A percentile compares a stretch with the other conserved stretches of the same genome.
Evolutionary conservation across 352 stramenopile genomes (phyloP).

Genomic region (Globisporangium cylindrosporum): DNA sequence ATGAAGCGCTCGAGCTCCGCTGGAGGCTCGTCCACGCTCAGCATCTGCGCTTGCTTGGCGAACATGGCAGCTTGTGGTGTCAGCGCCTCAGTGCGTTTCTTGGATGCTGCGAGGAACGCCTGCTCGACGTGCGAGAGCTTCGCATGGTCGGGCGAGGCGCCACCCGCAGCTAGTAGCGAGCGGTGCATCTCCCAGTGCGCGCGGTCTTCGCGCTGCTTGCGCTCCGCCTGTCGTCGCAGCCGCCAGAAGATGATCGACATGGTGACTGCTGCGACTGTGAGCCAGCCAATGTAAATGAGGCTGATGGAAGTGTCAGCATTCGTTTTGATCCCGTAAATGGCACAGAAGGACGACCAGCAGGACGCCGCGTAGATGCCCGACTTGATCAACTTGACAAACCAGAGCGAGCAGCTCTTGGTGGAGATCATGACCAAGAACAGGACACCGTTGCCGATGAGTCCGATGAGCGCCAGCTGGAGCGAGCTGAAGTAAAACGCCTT

Average conservation of each 20-base stretch:
- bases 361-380: constrained; percentile 53
- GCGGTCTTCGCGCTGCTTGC: constrained; percentile 11
- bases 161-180: constrained; percentile 7
- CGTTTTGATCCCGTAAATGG: constrained; percentile 36
- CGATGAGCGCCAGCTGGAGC: constrained; percentile 31
- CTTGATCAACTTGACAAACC: constrained; percentile 57
- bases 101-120: constrained; percentile 5
- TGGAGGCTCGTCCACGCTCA: constrained; percentile 11
- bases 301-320: constrained; percentile 30
- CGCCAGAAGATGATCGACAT: constrained; percentile 21
- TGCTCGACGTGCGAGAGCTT: constrained; percentile 11
- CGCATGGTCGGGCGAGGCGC: not conserved
- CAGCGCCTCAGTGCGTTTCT: not conserved
- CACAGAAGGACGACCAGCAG: constrained; percentile 48
- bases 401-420: constrained; percentile 49
- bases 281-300: constrained; percentile 60
- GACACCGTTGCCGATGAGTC: constrained; percentile 32
- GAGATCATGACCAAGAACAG: constrained; percentile 36
- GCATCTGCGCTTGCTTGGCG: not conserved
- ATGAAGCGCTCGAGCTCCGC: constrained; percentile 20
- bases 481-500: constrained; percentile 50
- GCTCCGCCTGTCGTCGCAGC: constrained; percentile 19
- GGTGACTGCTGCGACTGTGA: constrained; percentile 32
- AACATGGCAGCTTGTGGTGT: constrained; percentile 12
- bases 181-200: constrained; percentile 19